Conservation (phyloP, 176 grass and related monocot species). For the Saccharum officinarum region DNA sequence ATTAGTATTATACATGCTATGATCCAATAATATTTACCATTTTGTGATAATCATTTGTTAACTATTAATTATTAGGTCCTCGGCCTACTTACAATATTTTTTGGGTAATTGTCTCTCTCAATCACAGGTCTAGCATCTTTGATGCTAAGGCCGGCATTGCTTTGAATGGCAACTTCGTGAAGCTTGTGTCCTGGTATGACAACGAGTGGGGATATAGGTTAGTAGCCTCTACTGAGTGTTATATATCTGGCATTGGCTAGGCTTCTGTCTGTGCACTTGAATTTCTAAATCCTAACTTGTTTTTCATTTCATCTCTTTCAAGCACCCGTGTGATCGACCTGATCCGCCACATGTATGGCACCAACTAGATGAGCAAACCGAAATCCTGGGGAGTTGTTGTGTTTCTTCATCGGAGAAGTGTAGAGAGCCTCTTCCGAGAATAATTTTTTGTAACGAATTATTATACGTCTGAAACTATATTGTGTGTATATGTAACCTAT, state of each 20-base stretch:
- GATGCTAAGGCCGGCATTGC: conserved; percentile 68
- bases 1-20: neutral
- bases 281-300: neutral
- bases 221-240: neutral
- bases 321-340: conserved; percentile 87
- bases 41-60: too few species aligned
- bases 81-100: neutral
- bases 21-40: too few species aligned
- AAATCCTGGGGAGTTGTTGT: neutral
- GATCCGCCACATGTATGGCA: conserved; percentile 78
- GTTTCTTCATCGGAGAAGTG: too few species aligned
- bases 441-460: neutral
- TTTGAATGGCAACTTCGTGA: conserved; percentile 59
- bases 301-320: neutral
- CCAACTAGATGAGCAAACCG: conserved; percentile 40
- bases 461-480: neutral
- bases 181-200: conserved; percentile 73
- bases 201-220: conserved; percentile 80
- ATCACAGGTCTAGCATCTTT: conserved; percentile 61
- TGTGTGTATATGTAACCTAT: neutral
- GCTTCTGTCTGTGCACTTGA: too few species aligned
- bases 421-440: neutral
- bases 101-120: neutral
- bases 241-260: neutral
- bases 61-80: too few species aligned